Evolutionary conservation across 2,329 filamentous ascomycete species (phyloP).

Genomic region (Verticillium isaacii): DNA sequence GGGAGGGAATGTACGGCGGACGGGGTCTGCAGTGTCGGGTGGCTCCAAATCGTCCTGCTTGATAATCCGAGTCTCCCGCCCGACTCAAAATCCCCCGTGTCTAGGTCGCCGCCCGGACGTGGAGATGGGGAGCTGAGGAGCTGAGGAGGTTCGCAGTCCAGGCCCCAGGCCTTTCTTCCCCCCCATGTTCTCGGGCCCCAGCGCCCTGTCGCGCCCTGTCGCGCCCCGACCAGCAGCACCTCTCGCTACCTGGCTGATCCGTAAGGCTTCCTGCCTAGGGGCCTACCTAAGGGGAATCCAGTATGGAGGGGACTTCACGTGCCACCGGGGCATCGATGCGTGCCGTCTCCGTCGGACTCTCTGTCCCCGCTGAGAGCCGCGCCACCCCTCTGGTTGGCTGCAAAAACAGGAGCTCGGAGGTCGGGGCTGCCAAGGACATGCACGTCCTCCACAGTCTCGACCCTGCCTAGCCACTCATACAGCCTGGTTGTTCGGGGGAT

Average conservation of each 20-base stretch:
- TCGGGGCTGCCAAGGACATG: background rate
- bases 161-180: background rate
- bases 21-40: background rate
- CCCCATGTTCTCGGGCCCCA: background rate
- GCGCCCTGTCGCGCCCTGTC: background rate
- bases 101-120: background rate
- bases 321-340: background rate
- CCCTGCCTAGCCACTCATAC: background rate
- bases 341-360: background rate
- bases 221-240: background rate
- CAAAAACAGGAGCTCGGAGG: background rate
- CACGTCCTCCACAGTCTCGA: background rate
- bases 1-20: background rate
- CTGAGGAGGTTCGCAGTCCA: background rate
- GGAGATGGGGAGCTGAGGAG: background rate
- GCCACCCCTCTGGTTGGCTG: background rate
- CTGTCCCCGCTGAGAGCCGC: background rate
- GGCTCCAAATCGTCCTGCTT: background rate
- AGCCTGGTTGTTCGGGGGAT: background rate
- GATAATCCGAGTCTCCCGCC: background rate
- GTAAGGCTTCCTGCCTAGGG: no score
- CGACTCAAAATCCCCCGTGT: background rate
- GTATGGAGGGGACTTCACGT: background rate
- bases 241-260: background rate
- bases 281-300: no score